phyloP scores from a whole-genome alignment of 2,329 filamentous ascomycete genomes.

The Hyphodiscus sp. region DNA sequence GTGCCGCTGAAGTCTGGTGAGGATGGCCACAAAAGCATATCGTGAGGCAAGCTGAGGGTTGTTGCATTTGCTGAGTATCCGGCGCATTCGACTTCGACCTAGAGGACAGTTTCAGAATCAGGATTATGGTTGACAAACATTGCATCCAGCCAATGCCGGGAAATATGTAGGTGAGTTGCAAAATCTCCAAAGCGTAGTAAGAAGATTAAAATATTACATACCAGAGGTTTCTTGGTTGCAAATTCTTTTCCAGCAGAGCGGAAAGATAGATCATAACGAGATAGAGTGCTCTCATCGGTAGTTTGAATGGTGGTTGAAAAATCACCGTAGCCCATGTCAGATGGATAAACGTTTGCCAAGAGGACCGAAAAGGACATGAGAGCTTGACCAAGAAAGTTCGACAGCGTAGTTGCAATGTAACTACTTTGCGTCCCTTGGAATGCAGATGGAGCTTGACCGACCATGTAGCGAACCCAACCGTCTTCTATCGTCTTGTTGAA shows the following conservation, averaged over 20 bases:
- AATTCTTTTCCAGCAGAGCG: neutral
- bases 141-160: too few relatives aligned
- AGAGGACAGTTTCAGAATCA: too few relatives aligned
- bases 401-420: conserved; percentile 3
- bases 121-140: too few relatives aligned
- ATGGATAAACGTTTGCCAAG: neutral
- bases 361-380: neutral
- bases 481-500: conserved; percentile 5
- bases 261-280: conserved; percentile 5
- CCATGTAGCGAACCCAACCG: conserved; percentile 1
- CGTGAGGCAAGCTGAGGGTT: neutral
- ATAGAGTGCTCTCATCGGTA: neutral
- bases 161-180: too few relatives aligned
- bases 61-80: neutral
- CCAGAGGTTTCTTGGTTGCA: conserved; percentile 1
- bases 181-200: too few relatives aligned
- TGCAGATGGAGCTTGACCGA: neutral
- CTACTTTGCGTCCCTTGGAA: neutral
- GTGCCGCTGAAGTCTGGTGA: neutral
- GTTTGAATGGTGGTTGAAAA: neutral
- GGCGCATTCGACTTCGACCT: conserved; percentile 1
- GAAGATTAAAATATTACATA: neutral
- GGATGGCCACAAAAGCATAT: neutral
- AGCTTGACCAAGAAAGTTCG: neutral
- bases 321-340: neutral